Evolutionary conservation across 2,329 filamentous ascomycete species (phyloP), one percentile per base, ranked within the genome.

Genomic region (Aspergillus arachidicola): DNA sequence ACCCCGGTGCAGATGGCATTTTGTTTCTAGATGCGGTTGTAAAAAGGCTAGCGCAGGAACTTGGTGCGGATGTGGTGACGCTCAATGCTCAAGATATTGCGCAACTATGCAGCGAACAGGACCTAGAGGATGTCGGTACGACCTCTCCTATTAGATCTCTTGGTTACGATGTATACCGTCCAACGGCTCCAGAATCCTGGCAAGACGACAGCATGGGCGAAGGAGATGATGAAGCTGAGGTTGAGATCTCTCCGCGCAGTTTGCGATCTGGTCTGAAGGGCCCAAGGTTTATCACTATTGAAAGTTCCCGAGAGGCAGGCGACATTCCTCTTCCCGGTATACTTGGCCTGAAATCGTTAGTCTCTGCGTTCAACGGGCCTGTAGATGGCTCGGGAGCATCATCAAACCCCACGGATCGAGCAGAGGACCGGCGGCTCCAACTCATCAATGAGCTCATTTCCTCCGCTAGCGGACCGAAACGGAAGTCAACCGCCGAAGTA

Each of bases 11-110:
- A 48, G 84, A 85, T 54, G 84, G 81, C 45, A 85, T 82, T 60
- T 74, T 76, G 54, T 83, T 85, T 65, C 76, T 92, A 41, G 84
- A 89, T 66, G 77, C 80, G 4, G 79, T 91, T n/a, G 85, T 94
- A 2, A 83, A 86, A 63, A 83, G 86, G 57, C 79, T 90, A 50
- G 90, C 91, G 0, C 79, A 80, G 14, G 83, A 87, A 38, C 79
- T 91, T 79, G 69, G 73, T 14, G 73, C 78, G 32, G 77, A 81
- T 65, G 58, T 82, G 58, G 72, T 81, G 51, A 80, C 76, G 0
- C 71, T 82, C 53, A 79, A 81, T 66, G 79, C 79, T 19, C 79
- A 81, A 64, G 81, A 82, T 68, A 81, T 82, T 62, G 78, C 79
- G 30, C 76, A 81, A 64, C 66, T 82, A 12, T 80, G 79, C 61